These are phyloP conservation scores for Aspergillus luchuensis DNA, from an alignment of 2,329 filamentous ascomycete genomes.

Conservation along the genomic window DNA sequence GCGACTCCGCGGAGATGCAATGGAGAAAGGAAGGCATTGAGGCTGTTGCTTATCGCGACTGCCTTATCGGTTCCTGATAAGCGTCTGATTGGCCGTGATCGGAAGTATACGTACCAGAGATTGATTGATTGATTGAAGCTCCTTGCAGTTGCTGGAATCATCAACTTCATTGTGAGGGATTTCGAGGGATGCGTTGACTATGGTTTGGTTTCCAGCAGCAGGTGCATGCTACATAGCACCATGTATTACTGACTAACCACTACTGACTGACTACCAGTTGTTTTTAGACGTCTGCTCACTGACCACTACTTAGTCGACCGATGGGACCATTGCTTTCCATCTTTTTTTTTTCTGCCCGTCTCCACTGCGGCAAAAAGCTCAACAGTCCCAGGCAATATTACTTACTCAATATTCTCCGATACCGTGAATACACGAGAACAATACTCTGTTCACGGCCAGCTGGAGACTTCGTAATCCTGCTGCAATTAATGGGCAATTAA, in stretches of 20 bases:
- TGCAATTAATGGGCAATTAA: background rate
- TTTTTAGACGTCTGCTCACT: too few species aligned
- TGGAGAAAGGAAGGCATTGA: background rate
- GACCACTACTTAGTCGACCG: background rate
- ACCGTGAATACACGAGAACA: too few species aligned
- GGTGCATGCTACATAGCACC: background rate
- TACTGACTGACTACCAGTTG: too few species aligned
- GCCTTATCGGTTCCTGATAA: background rate
- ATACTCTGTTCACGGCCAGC: too few species aligned
- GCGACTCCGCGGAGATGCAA: conserved; percentile 1
- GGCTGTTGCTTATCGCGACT: background rate
- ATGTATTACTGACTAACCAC: background rate
- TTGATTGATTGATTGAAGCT: background rate
- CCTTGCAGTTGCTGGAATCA: background rate
- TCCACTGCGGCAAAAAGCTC: background rate
- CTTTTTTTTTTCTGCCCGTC: background rate
- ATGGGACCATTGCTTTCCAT: background rate
- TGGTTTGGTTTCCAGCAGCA: too few species aligned
- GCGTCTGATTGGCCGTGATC: background rate
- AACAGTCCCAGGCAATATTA: background rate
- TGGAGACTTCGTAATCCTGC: background rate
- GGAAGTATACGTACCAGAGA: background rate
- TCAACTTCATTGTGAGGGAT: background rate
- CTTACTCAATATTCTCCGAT: too few species aligned
- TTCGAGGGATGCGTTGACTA: background rate